Evolutionary conservation across 2,329 filamentous ascomycete genomes (phyloP).

Genomic region (Colletotrichum sp.): DNA sequence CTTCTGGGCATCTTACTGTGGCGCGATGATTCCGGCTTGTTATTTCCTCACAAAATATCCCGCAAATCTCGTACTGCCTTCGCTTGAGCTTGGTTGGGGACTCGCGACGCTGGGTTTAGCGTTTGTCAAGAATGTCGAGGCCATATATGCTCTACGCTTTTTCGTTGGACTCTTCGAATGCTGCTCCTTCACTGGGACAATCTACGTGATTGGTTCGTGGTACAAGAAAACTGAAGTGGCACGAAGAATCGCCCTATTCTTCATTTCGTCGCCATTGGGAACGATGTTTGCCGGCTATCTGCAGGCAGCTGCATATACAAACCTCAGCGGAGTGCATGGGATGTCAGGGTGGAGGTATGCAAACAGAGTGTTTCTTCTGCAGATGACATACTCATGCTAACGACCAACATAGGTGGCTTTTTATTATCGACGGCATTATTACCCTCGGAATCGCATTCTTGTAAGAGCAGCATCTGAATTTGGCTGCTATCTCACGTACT

Average conservation of each 20-base stretch:
- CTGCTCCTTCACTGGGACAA: background rate
- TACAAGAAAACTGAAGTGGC: background rate
- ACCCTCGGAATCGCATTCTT: background rate
- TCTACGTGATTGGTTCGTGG: background rate
- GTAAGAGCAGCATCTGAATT: background rate
- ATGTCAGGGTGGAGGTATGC: background rate
- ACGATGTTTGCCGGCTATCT: background rate
- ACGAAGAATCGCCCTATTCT: background rate
- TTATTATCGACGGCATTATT: background rate
- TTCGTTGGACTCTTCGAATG: background rate
- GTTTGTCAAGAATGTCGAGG: background rate
- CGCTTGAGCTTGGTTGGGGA: background rate
- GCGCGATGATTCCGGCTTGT: background rate
- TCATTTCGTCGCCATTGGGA: background rate
- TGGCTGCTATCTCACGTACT: slow-evolving; percentile 24
- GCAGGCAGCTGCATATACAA: background rate
- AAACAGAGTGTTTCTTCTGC: background rate
- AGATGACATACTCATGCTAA: background rate
- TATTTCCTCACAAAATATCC: background rate
- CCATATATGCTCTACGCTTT: background rate
- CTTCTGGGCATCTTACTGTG: background rate
- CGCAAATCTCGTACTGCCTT: background rate
- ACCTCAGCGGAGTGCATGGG: background rate
- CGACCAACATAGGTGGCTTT: background rate
- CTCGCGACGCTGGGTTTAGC: background rate